Percentiles rank a stretch among this genome's conserved stretches.
These are phyloP conservation scores for Penicillium coprophilum DNA, from an alignment of 495 filamentous ascomycete genomes.

Conservation along the genomic window DNA sequence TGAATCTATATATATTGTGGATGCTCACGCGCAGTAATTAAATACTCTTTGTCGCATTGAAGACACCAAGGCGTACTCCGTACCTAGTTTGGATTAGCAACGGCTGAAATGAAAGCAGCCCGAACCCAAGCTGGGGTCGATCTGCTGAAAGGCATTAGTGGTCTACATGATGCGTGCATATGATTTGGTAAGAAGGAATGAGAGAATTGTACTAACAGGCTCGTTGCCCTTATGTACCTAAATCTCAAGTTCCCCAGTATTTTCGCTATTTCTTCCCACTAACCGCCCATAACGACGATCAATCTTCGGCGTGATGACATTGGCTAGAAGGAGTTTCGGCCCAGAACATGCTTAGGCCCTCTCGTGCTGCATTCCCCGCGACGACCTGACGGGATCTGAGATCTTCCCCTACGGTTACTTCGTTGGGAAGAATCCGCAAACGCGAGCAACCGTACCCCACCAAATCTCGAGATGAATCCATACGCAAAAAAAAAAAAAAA, in stretches of 20 bases:
- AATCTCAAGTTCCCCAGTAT: neutral
- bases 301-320: neutral
- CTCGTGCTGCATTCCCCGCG: slow-evolving; percentile 10
- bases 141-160: neutral
- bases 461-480: neutral
- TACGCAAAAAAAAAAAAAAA: neutral
- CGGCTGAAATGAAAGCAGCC: neutral
- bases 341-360: slow-evolving; percentile 12
- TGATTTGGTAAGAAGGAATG: neutral
- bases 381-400: slow-evolving; percentile 3
- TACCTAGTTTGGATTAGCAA: neutral
- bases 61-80: neutral
- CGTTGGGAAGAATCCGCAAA: slow-evolving; percentile 2
- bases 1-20: neutral
- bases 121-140: neutral
- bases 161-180: neutral
- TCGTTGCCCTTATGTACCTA: neutral
- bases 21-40: neutral
- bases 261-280: neutral
- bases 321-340: neutral
- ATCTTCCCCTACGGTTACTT: slow-evolving; percentile 1
- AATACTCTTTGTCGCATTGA: neutral
- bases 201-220: neutral
- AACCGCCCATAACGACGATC: slow-evolving; percentile 11
- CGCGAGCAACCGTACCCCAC: slow-evolving; percentile 9